phyloP scores from a whole-genome alignment of 192 early-diverging fungal species.

The Coemansia asiatica region DNA sequence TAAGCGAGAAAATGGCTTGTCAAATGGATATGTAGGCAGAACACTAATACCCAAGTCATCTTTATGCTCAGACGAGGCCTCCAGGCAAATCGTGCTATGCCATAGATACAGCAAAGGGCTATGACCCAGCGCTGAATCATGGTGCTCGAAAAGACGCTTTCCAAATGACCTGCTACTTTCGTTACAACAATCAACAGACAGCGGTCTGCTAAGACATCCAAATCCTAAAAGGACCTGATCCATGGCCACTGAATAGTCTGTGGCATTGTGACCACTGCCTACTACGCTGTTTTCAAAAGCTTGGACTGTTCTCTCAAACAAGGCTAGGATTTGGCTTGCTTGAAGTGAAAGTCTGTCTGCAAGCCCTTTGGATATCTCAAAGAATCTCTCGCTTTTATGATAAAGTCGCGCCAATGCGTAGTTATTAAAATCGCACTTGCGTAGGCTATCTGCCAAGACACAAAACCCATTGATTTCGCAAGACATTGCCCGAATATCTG shows the following conservation, averaged over 20 bases:
- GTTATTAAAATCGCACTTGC: neutral
- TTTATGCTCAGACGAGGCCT: neutral
- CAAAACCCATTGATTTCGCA: conserved; percentile 8
- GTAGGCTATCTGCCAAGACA: neutral
- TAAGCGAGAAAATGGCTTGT: neutral
- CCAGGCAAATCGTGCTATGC: conserved; percentile 12
- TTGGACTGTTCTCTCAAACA: neutral
- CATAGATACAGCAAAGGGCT: conserved; percentile 21
- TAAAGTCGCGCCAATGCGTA: conserved; percentile 3
- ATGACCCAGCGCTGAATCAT: neutral
- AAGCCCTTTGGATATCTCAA: conserved; percentile 16
- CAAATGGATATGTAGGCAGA: neutral
- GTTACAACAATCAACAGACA: too few relatives aligned
- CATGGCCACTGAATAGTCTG: neutral
- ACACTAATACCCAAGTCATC: conserved; percentile 2
- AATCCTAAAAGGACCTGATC: neutral
- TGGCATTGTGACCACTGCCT: neutral
- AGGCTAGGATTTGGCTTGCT: neutral
- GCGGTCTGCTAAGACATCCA: neutral
- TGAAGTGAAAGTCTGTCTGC: neutral
- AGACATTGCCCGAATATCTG: conserved; percentile 2
- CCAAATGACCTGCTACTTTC: neutral
- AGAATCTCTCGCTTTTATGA: conserved; percentile 23
- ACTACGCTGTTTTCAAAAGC: neutral
- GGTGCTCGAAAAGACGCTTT: conserved; percentile 7